Base-by-base conservation (phyloP, 306 rosid genomes). In the Clitoria ternatea region DNA sequence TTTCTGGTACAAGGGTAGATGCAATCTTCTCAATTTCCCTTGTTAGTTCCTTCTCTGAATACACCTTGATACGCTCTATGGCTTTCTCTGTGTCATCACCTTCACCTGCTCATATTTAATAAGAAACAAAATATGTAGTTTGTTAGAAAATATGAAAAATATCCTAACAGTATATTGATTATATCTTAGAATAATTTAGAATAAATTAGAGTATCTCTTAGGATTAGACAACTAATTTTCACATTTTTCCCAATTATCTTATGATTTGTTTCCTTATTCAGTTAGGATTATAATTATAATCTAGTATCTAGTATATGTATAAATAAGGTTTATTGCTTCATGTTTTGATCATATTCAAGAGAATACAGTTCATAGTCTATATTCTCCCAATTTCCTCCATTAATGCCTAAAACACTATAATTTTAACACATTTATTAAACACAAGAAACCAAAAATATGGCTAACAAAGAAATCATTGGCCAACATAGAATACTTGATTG, bases 1-100 rank as follows among this genome's bases (percentile, higher is more conserved):
- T 95, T 63, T 95, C 99, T 15, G 99, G 99, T 74, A 95, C 93
- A 72, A 95, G 97, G 57, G 83, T 95, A 62, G 93, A 82, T 65
- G 90, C 82, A 85, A 91, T 82, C 90, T 91, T 95, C 77, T 95
- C 97, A 70, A 89, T 33, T 84, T 95, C 97, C 83, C 97, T 84
- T 66, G 85, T 81, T 29, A 95, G 80, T 69, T 95, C 99, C 88
- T 95, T 95, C 85, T 95, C 99, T 19, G 99, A 95, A 79, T 89
- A 95, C 52, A 88, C 91, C 85, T 87, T 95, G 76, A 95, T 79
- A 57, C 90, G 91, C 26, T 95, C 97, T 61, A 79, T 18, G 11
- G 81, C 76, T 72, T 95, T 91, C 78, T 83, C 97, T 0, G 83
- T 65, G 42, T 72, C 75, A 66, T 89, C 96, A 52, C 81, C 83